phyloP scores from a whole-genome alignment of 2,329 filamentous ascomycete species.

The Aureobasidium zeae region DNA sequence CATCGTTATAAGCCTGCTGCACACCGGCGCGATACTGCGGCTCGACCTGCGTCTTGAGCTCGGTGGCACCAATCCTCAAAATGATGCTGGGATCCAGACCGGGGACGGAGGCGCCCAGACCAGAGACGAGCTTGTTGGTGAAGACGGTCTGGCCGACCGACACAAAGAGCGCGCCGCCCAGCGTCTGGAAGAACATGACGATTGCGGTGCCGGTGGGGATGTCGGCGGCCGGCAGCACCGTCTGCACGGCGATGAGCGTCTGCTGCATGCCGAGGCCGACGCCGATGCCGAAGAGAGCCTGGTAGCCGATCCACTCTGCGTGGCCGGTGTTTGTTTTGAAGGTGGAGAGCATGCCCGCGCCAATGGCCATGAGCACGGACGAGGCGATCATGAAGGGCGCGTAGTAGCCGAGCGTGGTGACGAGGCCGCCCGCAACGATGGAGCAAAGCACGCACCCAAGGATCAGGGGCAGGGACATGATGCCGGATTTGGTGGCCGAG shows the following conservation, averaged over 20 bases:
- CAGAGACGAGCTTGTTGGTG: slow-evolving; percentile 39
- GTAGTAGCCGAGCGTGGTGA: slow-evolving; percentile 41
- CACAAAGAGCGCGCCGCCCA: slow-evolving; percentile 43
- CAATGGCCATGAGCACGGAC: slow-evolving; percentile 37
- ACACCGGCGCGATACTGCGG: slow-evolving; percentile 44
- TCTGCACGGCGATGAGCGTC: slow-evolving; percentile 40
- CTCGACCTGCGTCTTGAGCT: slow-evolving; percentile 47
- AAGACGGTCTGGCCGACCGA: slow-evolving; percentile 44
- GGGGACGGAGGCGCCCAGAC: slow-evolving; percentile 31
- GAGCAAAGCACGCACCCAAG: slow-evolving; percentile 39
- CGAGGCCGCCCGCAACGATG: slow-evolving; percentile 32
- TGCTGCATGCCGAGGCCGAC: slow-evolving; percentile 40
- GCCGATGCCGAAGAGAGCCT: slow-evolving; percentile 32
- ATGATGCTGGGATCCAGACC: slow-evolving; percentile 37
- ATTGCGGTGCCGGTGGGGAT: slow-evolving; percentile 41
- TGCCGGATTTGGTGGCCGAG: slow-evolving; percentile 39
- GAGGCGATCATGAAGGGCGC: slow-evolving; percentile 39
- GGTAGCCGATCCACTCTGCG: slow-evolving; percentile 34
- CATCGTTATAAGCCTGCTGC: slow-evolving; percentile 53
- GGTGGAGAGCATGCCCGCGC: slow-evolving; percentile 39
- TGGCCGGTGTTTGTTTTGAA: slow-evolving; percentile 33
- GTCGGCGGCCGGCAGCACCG: slow-evolving; percentile 35
- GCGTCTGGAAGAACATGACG: slow-evolving; percentile 42
- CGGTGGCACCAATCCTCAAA: slow-evolving; percentile 45
- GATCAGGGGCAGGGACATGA: slow-evolving; percentile 41